Evolutionary conservation across 2,329 filamentous ascomycete species (phyloP), one percentile per base, ranked within the genome.

Genomic region (Exophiala alcalophila): DNA sequence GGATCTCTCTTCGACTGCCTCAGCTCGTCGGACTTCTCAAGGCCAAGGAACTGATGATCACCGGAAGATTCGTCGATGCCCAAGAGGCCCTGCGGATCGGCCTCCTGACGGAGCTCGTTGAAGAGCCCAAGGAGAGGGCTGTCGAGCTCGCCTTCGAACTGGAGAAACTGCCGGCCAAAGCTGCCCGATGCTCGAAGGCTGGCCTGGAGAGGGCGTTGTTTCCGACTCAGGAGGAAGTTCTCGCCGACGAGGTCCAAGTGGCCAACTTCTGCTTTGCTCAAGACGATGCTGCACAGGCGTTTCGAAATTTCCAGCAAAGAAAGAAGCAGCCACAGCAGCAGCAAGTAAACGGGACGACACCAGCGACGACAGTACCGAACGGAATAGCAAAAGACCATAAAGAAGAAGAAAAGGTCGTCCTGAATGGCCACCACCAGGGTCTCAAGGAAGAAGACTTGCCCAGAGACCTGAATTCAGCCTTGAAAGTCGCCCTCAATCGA

Each of bases 261-360:
- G 45, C 45, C 4, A 48, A 30, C 39, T 35, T 39, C 24, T 48
- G 45, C 27, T 48, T 48, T 37, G 45, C 45, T 6, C 45, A 48
- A 23, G 25, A 12, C 30, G 45, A 48, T 19, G 45, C 45, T 4
- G 33, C 20, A n/a, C 28, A 44, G 21, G 45, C 45, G 9, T 48
- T 48, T n/a, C 11, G 11, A 7, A 34, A 48, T 27, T 48, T 48
- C 23, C 12, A 23, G 14, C 16, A 27, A 23, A 43, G 40, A 26
- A 44, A 29, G 26, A 4, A n/a, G 16, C 40, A 18, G 11, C n/a
- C 4, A n/a, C 23, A n/a, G n/a, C n/a, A n/a, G n/a, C 30, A 16
- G 16, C 25, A 14, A 10, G 25, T 31, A 10, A 3, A 31, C 15
- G 36, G 15, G 25, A 40, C 34, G 16, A 25, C 10, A 12, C n/a